A percentile compares a stretch with the other conserved stretches of the same genome.
Evolutionary conservation across 176 grass and related monocot species (phyloP).

Genomic region (Cocos nucifera): DNA sequence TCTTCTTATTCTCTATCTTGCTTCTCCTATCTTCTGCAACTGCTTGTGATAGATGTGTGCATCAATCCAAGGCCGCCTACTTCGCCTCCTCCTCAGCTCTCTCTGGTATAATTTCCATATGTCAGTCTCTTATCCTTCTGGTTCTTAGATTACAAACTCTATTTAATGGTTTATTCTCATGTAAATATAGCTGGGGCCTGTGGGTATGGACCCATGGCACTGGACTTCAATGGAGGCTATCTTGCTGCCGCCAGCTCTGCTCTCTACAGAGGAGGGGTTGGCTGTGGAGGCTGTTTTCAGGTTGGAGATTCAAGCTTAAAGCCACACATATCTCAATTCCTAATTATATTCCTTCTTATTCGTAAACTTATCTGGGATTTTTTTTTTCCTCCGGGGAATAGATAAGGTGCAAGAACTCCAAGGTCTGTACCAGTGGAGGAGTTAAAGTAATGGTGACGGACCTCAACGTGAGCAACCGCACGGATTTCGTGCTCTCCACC

Average conservation of each 20-base stretch:
- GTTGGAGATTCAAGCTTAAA: neutral
- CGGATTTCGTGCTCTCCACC: slow-evolving; percentile 47
- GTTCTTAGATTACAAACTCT: too few species aligned
- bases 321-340: neutral
- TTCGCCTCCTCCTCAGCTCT: slow-evolving; percentile 43
- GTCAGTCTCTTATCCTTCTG: neutral
- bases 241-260: slow-evolving; percentile 33
- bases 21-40: slow-evolving; percentile 24
- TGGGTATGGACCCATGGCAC: slow-evolving; percentile 59
- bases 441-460: slow-evolving; percentile 60
- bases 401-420: slow-evolving; percentile 69
- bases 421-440: slow-evolving; percentile 41
- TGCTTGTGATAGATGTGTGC: slow-evolving; percentile 69
- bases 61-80: slow-evolving; percentile 37
- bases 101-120: slow-evolving; percentile 16
- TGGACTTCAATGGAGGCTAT: slow-evolving; percentile 38
- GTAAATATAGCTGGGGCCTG: slow-evolving; percentile 49
- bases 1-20: slow-evolving; percentile 10
- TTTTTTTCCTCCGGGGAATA: neutral
- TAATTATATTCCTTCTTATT: neutral
- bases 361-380: too few species aligned
- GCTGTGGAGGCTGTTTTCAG: slow-evolving; percentile 89
- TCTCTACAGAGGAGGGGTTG: slow-evolving; percentile 50
- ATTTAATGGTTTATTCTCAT: too few species aligned
- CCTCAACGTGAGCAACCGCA: slow-evolving; percentile 49